Conservation (phyloP, 768 basidiomycete species). For the Trametes punicea region DNA sequence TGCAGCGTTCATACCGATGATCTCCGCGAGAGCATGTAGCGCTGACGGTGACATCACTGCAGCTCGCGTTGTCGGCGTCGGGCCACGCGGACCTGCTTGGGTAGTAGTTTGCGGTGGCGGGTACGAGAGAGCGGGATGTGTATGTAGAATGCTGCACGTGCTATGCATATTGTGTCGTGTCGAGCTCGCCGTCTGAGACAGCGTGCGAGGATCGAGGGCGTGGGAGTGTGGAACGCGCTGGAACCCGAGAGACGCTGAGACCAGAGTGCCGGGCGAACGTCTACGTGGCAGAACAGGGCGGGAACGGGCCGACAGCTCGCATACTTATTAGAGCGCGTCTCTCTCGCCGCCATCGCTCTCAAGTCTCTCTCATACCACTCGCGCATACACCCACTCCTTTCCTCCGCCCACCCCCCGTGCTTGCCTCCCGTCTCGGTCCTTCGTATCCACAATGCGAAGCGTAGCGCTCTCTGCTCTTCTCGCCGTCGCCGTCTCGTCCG, state of each 20-base stretch:
- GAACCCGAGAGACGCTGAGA: slow-evolving; percentile 9
- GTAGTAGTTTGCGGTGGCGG: slow-evolving; percentile 31
- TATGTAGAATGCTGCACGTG: slow-evolving; percentile 20
- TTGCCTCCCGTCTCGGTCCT: slow-evolving; percentile 49
- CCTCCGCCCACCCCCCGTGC: slow-evolving; percentile 32
- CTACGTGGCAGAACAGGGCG: slow-evolving; percentile 39
- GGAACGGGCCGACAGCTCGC: slow-evolving; percentile 34
- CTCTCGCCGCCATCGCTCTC: background rate
- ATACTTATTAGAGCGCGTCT: slow-evolving; percentile 29
- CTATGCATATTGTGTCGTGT: slow-evolving; percentile 17
- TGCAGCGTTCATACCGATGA: slow-evolving; percentile 15
- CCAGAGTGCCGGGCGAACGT: slow-evolving; percentile 13
- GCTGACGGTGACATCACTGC: slow-evolving; percentile 17
- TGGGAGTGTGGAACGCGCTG: slow-evolving; percentile 34
- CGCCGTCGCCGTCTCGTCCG: slow-evolving; percentile 63
- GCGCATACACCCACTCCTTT: slow-evolving; percentile 36
- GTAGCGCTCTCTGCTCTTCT: slow-evolving; percentile 76
- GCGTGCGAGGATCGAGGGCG: slow-evolving; percentile 25
- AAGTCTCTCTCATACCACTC: slow-evolving; percentile 18
- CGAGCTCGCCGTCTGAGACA: background rate
- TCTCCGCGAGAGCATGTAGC: background rate
- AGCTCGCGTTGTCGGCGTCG: slow-evolving; percentile 92
- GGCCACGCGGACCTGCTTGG: slow-evolving; percentile 94
- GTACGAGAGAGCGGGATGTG: background rate
- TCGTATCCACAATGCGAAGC: slow-evolving; percentile 85